These are phyloP conservation scores for Iris macrosiphon DNA, from an alignment of 106 monocot genomes.

Conservation along the genomic window DNA sequence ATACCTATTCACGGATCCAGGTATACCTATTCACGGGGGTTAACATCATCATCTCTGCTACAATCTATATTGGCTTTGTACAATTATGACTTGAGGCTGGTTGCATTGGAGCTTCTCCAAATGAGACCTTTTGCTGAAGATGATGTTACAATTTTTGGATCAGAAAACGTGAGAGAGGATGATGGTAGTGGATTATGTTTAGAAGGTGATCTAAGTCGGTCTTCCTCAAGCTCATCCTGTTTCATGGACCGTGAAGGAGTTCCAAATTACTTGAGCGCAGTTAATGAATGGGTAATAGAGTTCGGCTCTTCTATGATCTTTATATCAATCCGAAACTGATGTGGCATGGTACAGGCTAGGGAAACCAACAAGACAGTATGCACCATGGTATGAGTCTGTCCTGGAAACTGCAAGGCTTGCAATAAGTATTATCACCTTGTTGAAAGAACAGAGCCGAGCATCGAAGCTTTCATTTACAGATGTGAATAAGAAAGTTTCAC, in stretches of 20 bases:
- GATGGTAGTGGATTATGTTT: constrained; percentile 75
- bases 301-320: constrained; percentile 94
- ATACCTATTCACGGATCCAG: too few relatives aligned
- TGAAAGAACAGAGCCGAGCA: constrained; percentile 89
- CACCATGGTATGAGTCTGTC: constrained; percentile 86
- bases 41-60: too few relatives aligned
- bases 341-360: constrained; percentile 95
- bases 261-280: constrained; percentile 76
- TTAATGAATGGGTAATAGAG: constrained; percentile 98
- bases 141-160: constrained; percentile 85
- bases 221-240: constrained; percentile 31
- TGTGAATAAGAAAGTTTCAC: constrained; percentile 74
- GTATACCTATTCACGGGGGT: too few relatives aligned
- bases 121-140: constrained; percentile 89
- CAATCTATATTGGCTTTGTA: too few relatives aligned
- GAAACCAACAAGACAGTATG: constrained; percentile 80
- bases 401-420: constrained; percentile 88
- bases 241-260: constrained; percentile 51
- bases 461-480: constrained; percentile 92
- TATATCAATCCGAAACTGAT: constrained; percentile 84
- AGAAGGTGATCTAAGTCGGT: constrained; percentile 1
- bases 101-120: constrained; percentile 84
- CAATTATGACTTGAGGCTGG: constrained; percentile 90
- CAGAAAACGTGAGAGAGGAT: constrained; percentile 87
- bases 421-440: constrained; percentile 68